A percentile compares a stretch with the other conserved stretches of the same genome.
Evolutionary conservation across 2,329 filamentous ascomycete genomes (phyloP).

Genomic region (Pyricularia sp.): DNA sequence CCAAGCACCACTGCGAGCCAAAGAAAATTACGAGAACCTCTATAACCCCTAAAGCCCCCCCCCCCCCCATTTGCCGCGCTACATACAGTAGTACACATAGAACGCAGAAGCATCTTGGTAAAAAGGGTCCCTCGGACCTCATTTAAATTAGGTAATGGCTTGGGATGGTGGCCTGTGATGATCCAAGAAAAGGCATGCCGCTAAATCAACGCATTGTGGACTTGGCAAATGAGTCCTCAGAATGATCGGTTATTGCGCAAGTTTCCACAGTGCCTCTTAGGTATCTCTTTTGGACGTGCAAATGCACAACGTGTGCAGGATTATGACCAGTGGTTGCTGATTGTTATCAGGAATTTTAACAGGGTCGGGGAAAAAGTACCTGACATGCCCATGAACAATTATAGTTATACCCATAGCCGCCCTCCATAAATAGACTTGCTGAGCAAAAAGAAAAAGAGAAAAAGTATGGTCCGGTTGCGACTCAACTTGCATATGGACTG

Average conservation of each 20-base stretch:
- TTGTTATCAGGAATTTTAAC: too few relatives aligned
- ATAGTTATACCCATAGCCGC: too few relatives aligned
- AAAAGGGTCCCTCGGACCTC: not conserved
- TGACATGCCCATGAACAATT: too few relatives aligned
- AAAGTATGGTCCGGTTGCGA: not conserved
- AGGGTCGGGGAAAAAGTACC: too few relatives aligned
- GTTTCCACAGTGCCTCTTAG: too few relatives aligned
- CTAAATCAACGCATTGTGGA: not conserved
- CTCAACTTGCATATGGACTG: not conserved
- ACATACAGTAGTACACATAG: too few relatives aligned
- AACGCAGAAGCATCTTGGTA: not conserved
- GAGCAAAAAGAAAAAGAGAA: not conserved
- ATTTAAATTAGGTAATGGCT: not conserved
- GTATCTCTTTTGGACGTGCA: too few relatives aligned
- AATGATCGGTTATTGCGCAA: not conserved
- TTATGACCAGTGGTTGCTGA: too few relatives aligned
- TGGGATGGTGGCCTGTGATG: not conserved
- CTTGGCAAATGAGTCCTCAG: not conserved
- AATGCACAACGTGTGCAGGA: too few relatives aligned
- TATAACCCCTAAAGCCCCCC: not conserved
- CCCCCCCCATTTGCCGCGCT: not conserved
- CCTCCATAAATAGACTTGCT: not conserved
- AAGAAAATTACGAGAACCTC: not conserved
- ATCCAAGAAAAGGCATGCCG: not conserved
- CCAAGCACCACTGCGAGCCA: not conserved